Conservation (phyloP, 2,329 filamentous ascomycete genomes). For the Paecilomyces niveus region DNA sequence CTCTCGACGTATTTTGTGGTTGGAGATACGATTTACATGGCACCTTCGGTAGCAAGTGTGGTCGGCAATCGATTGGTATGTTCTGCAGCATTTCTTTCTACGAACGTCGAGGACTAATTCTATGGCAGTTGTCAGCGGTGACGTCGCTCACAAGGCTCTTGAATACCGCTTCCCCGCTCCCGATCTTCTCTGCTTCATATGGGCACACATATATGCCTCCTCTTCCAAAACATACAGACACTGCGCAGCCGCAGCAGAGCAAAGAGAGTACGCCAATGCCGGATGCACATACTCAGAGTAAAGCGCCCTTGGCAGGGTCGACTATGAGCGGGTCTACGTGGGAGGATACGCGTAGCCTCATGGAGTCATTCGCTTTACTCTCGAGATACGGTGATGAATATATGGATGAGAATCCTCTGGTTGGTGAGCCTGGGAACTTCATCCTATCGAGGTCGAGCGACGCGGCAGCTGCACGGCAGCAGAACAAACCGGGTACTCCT, state of each 20-base stretch:
- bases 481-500: slow-evolving; percentile 4
- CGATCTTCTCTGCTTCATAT: slow-evolving; percentile 51
- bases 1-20: slow-evolving; percentile 55
- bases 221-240: slow-evolving; percentile 32
- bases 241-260: slow-evolving; percentile 35
- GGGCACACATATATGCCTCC: slow-evolving; percentile 55
- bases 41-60: slow-evolving; percentile 53
- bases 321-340: slow-evolving; percentile 16
- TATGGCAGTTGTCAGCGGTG: slow-evolving; percentile 45
- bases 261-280: slow-evolving; percentile 44
- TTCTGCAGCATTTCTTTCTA: neutral
- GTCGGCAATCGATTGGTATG: slow-evolving; percentile 39
- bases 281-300: slow-evolving; percentile 23
- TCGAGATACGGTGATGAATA: slow-evolving; percentile 53
- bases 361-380: slow-evolving; percentile 45
- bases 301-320: slow-evolving; percentile 16
- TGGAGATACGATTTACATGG: slow-evolving; percentile 55
- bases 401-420: slow-evolving; percentile 57
- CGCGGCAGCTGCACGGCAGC: slow-evolving; percentile 14
- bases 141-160: slow-evolving; percentile 51
- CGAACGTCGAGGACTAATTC: neutral
- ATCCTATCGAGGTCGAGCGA: slow-evolving; percentile 43
- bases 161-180: slow-evolving; percentile 46
- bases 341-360: slow-evolving; percentile 35
- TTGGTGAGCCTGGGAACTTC: slow-evolving; percentile 58